Evolutionary conservation across 345 rosid genomes (phyloP).

Genomic region (Eucalyptus viminalis): DNA sequence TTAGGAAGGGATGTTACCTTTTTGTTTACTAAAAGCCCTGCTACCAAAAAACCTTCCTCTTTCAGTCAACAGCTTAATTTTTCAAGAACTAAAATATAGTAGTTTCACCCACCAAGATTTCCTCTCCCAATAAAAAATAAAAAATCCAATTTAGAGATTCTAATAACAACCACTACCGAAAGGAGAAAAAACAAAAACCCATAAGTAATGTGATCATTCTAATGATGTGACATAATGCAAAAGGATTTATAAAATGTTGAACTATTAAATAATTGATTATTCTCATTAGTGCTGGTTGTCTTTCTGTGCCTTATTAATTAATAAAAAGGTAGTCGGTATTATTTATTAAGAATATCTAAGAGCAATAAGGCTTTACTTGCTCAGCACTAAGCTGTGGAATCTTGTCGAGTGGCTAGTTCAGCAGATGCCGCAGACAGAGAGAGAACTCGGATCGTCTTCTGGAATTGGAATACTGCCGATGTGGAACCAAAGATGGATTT

Average conservation of each 20-base stretch:
- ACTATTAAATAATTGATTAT: not conserved
- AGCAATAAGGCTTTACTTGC: not conserved
- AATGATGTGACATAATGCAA: not conserved
- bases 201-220: not conserved
- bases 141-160: not conserved
- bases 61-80: too few relatives aligned
- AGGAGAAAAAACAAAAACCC: not conserved
- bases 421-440: not conserved
- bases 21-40: too few relatives aligned
- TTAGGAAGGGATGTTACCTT: too few relatives aligned
- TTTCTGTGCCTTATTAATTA: not conserved
- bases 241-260: not conserved
- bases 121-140: not conserved
- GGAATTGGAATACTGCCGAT: not conserved
- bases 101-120: not conserved
- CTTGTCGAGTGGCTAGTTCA: not conserved
- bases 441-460: not conserved
- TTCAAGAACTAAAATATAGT: not conserved
- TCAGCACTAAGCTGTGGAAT: not conserved
- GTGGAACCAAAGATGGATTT: not conserved
- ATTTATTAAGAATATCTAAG: not conserved
- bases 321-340: not conserved
- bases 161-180: not conserved
- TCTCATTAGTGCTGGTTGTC: not conserved
- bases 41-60: too few relatives aligned